Base-by-base conservation (phyloP, 2,329 filamentous ascomycete species). In the Didymella keratinophila region DNA sequence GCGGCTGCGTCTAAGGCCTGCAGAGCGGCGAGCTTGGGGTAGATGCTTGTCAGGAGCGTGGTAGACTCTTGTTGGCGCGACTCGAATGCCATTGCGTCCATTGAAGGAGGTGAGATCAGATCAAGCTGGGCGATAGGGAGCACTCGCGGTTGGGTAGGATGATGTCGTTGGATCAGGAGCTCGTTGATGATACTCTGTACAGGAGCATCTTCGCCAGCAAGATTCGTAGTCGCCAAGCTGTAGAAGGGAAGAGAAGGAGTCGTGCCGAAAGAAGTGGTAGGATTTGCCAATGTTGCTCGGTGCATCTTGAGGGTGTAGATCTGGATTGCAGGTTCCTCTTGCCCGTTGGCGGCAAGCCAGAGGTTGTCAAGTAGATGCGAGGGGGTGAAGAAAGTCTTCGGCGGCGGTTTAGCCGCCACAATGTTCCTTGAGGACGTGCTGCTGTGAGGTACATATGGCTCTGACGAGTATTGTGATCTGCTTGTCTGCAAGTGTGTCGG, bases 271-370 rank as follows among this genome's bases (percentile, higher is more conserved):
- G 88, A 88, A 4, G 87, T 84, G 1, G 72, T 73, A 18, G 71
- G 71, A 36, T 75, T 76, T 12, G 71, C 70, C 27, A 68, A 81
- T 1, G 80, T 73, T 0, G 86, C 83, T 25, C 75, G 69, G 60
- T 78, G 76, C 75, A 79, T 78, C 48, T 72, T 69, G 18, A 79
- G 65, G 12, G 75, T 76, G 52, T 76, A 79, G 11, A 75, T 70
- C 49, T 76, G 73, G 20, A 75, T 67, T 12, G 68, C 63, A 10
- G 73, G 73, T 10, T 71, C 67, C 2, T 87, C 88, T 68, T 85
- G 90, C 12, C 89, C 89, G 70, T 90, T 91, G 59, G 86, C 81
- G 0, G 87, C 87, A 66, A 89, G 86, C 89, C 89, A 91, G 9
- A 89, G 81, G 49, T 82, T 82, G 63, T 85, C 85, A 34, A 91